A percentile compares a stretch with the other conserved stretches of the same genome.
phyloP scores from a whole-genome alignment of 1,284 basidiomycete species.

The Ceratobasidium sp. region DNA sequence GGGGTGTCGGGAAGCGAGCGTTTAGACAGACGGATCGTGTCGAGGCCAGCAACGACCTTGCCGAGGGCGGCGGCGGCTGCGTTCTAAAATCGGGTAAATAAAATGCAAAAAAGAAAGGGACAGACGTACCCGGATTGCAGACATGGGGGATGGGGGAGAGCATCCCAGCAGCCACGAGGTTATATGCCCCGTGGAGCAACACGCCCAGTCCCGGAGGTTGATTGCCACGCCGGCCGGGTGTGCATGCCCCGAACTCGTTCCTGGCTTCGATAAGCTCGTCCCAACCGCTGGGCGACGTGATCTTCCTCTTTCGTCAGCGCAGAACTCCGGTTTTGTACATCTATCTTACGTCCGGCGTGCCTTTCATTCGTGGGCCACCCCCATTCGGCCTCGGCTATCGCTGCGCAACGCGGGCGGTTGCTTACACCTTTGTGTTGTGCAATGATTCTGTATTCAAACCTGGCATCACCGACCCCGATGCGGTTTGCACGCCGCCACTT shows the following conservation, averaged over 20 bases:
- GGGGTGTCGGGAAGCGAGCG: constrained; percentile 45
- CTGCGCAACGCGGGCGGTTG: too few relatives aligned
- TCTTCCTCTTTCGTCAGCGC: too few relatives aligned
- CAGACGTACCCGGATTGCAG: neutral
- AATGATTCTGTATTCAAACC: too few relatives aligned
- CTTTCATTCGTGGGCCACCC: too few relatives aligned
- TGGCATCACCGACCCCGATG: too few relatives aligned
- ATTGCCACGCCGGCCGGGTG: constrained; percentile 8
- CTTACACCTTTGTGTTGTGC: too few relatives aligned
- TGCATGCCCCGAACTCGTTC: neutral
- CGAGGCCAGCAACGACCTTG: constrained; percentile 21
- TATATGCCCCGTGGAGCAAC: constrained; percentile 1
- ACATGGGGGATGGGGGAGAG: constrained; percentile 14
- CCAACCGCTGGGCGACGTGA: too few relatives aligned
- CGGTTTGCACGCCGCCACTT: too few relatives aligned
- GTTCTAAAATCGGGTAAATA: neutral
- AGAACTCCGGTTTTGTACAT: too few relatives aligned
- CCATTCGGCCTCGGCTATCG: too few relatives aligned
- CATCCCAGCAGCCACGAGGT: neutral
- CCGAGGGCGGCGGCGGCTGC: constrained; percentile 18
- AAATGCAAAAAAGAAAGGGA: neutral
- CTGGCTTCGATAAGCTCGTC: neutral
- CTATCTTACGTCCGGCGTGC: too few relatives aligned
- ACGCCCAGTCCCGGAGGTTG: neutral
- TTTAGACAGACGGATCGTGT: constrained; percentile 41